A percentile compares a stretch with the other conserved stretches of the same genome.
Conservation (phyloP, 768 basidiomycete genomes). For the Tephrocybe sp. region DNA sequence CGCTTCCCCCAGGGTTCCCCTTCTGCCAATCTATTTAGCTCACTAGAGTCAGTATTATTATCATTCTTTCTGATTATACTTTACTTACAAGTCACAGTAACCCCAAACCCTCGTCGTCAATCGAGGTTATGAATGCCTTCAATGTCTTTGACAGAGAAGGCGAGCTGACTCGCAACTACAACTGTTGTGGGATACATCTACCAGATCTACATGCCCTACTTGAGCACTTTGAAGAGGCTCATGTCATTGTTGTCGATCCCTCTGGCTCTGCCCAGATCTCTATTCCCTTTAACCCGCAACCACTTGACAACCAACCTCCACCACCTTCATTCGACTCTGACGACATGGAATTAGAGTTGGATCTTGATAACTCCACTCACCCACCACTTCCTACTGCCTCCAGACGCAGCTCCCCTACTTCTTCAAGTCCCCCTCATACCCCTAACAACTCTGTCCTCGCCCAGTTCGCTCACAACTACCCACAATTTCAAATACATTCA, state of each 20-base stretch:
- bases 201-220: conserved; percentile 78
- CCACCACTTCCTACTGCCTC: conserved; percentile 25
- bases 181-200: conserved; percentile 79
- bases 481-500: conserved; percentile 24
- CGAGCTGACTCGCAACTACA: conserved; percentile 84
- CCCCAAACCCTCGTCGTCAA: conserved; percentile 42
- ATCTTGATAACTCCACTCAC: conserved; percentile 37
- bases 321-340: conserved; percentile 48
- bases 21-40: conserved; percentile 57
- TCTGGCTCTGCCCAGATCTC: conserved; percentile 36
- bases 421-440: conserved; percentile 46
- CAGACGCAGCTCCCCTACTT: conserved; percentile 37
- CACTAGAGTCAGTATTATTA: conserved; percentile 63
- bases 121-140: conserved; percentile 65
- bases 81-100: conserved; percentile 16
- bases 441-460: conserved; percentile 34
- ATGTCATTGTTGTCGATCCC: conserved; percentile 70
- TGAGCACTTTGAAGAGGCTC: conserved; percentile 90
- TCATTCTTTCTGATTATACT: background rate
- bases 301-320: conserved; percentile 18
- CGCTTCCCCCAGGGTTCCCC: conserved; percentile 63
- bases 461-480: conserved; percentile 26
- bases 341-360: conserved; percentile 81
- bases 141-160: conserved; percentile 66
- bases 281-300: conserved; percentile 44